Conservation (phyloP, 2,329 filamentous ascomycete species). For the Claviceps sorghi region DNA sequence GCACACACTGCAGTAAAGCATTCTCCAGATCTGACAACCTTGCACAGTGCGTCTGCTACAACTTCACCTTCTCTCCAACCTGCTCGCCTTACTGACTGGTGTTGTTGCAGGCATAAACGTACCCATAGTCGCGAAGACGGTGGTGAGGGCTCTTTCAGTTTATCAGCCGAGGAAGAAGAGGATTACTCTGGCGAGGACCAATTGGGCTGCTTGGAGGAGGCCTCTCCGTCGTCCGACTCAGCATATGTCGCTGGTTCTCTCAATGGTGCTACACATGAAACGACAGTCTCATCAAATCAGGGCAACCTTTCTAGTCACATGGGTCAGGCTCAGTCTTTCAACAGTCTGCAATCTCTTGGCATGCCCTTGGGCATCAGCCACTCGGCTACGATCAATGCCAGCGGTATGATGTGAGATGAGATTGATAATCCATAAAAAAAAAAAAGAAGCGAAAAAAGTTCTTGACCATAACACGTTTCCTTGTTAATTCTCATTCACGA, state of each 20-base stretch:
- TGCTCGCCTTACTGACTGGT: constrained; percentile 6
- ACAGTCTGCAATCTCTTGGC: constrained; percentile 45
- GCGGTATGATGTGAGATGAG: constrained; percentile 27
- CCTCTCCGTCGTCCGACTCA: constrained; percentile 56
- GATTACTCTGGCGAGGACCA: constrained; percentile 73
- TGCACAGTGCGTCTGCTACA: constrained; percentile 60
- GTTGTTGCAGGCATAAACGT: constrained; percentile 62
- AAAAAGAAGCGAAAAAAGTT: background rate
- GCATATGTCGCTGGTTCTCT: constrained; percentile 44
- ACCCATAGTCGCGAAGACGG: constrained; percentile 53
- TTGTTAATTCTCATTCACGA: constrained; percentile 6
- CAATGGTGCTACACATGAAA: constrained; percentile 26
- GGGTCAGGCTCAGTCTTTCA: constrained; percentile 26
- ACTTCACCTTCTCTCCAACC: background rate
- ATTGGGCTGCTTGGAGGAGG: constrained; percentile 64
- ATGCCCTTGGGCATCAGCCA: constrained; percentile 52
- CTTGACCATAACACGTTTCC: background rate
- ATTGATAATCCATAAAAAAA: background rate
- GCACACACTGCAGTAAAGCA: constrained; percentile 94
- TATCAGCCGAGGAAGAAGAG: constrained; percentile 74
- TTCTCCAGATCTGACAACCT: constrained; percentile 98
- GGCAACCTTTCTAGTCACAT: constrained; percentile 8
- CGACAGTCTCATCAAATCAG: constrained; percentile 7
- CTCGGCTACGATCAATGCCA: constrained; percentile 30
- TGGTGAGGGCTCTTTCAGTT: constrained; percentile 40